Percentiles rank a stretch among this genome's conserved stretches.
Conservation (phyloP, 805 yeast species). For the Ogataea trehalophila region DNA sequence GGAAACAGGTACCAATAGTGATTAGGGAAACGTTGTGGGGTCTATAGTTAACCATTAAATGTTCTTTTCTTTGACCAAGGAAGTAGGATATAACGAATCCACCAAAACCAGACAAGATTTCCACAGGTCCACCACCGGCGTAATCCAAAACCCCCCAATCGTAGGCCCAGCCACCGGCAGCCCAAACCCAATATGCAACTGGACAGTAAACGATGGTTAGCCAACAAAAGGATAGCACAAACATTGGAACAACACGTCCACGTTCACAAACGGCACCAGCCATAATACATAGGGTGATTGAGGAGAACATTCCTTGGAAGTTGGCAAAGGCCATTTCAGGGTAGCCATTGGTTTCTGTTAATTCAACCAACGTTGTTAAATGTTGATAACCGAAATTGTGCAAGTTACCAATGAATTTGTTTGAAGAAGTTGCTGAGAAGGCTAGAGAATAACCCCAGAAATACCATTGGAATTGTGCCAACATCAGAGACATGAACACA, state of each 20-base stretch:
- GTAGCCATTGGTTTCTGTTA: slow-evolving; percentile 35
- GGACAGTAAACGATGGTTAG: slow-evolving; percentile 92
- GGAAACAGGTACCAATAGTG: slow-evolving; percentile 77
- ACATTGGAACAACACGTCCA: slow-evolving; percentile 80
- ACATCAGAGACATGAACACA: slow-evolving; percentile 66
- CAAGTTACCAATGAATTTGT: slow-evolving; percentile 84
- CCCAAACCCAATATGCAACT: slow-evolving; percentile 95
- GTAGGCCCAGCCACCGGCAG: slow-evolving; percentile 87
- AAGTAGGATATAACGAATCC: slow-evolving; percentile 84
- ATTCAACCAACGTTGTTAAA: slow-evolving; percentile 40
- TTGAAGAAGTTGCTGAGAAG: slow-evolving; percentile 71
- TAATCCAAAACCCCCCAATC: slow-evolving; percentile 91
- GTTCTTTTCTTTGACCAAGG: slow-evolving; percentile 69
- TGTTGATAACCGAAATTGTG: slow-evolving; percentile 77
- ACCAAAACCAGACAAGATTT: slow-evolving; percentile 84
- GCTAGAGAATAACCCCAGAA: slow-evolving; percentile 98
- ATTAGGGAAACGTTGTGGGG: slow-evolving; percentile 94
- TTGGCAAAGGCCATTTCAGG: slow-evolving; percentile 84
- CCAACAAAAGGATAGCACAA: slow-evolving; percentile 82
- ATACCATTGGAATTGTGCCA: slow-evolving; percentile 78
- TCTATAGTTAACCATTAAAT: slow-evolving; percentile 79
- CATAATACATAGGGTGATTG: slow-evolving; percentile 87
- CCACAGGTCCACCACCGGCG: slow-evolving; percentile 99
- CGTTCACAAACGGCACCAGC: slow-evolving; percentile 94
- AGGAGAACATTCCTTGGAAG: slow-evolving; percentile 86